Evolutionary conservation across 257 asterid species (phyloP).

Genomic region (Perilla frutescens): DNA sequence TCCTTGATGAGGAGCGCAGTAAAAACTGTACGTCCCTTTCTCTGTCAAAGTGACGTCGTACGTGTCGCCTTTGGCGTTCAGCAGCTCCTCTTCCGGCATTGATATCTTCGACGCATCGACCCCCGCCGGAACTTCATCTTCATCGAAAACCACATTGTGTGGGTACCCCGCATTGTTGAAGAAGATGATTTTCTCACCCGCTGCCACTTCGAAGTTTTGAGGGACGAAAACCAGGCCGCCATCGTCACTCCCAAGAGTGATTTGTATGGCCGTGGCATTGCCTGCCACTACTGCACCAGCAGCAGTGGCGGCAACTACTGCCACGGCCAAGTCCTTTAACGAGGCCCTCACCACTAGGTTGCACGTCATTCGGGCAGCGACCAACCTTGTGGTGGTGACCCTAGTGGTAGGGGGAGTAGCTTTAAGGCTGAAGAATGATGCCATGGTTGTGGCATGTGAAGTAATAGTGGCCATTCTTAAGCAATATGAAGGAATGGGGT

Average conservation of each 20-base stretch:
- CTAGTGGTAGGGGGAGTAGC: slow-evolving; percentile 43
- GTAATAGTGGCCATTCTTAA: no score
- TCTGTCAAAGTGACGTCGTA: slow-evolving; percentile 65
- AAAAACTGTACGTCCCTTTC: slow-evolving; percentile 73
- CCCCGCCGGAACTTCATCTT: slow-evolving; percentile 69
- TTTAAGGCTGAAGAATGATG: slow-evolving; percentile 67
- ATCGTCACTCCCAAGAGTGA: slow-evolving; percentile 57
- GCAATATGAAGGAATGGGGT: no score
- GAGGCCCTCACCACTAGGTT: slow-evolving; percentile 57
- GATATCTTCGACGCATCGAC: slow-evolving; percentile 68
- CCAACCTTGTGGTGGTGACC: slow-evolving; percentile 24
- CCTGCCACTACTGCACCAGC: slow-evolving; percentile 57
- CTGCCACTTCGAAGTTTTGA: slow-evolving; percentile 39
- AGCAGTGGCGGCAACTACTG: slow-evolving; percentile 52
- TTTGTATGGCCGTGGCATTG: slow-evolving; percentile 62
- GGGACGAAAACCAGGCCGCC: slow-evolving; percentile 65
- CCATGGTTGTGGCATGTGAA: slow-evolving; percentile 37
- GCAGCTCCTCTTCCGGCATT: slow-evolving; percentile 54
- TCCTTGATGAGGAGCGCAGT: slow-evolving; percentile 79
- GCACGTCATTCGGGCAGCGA: neutral
- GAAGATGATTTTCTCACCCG: slow-evolving; percentile 75
- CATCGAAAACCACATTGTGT: slow-evolving; percentile 75
- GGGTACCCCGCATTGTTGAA: slow-evolving; percentile 74
- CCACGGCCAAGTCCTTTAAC: slow-evolving; percentile 54
- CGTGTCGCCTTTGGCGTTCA: slow-evolving; percentile 64